phyloP scores from a whole-genome alignment of 345 rosid genomes.

The Lepidium sativum region DNA sequence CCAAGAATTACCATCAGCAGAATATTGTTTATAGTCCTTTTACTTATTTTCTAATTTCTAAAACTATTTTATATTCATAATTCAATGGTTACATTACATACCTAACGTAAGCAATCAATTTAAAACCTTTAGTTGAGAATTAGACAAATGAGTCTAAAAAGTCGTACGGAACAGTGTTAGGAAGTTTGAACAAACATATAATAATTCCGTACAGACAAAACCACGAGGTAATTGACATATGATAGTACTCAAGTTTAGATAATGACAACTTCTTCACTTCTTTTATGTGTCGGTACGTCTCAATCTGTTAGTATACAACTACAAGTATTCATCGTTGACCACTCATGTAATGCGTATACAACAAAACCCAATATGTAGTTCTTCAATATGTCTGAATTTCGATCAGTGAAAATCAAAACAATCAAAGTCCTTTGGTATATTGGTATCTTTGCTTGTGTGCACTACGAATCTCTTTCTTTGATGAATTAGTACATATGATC shows the following conservation, averaged over 20 bases:
- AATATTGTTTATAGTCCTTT: no score
- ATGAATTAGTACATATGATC: background rate
- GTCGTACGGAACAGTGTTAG: background rate
- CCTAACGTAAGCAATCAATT: no score
- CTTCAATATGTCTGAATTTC: no score
- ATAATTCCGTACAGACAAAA: slow-evolving; percentile 21
- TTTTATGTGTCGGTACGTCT: slow-evolving; percentile 14
- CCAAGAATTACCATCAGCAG: no score
- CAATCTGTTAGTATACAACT: background rate
- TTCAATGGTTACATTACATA: no score
- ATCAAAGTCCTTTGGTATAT: background rate
- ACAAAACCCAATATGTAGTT: background rate
- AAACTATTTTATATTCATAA: no score
- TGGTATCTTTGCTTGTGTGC: background rate
- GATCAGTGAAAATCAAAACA: no score
- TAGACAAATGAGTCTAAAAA: no score
- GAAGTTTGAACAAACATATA: slow-evolving; percentile 10
- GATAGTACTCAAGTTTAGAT: background rate
- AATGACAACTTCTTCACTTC: slow-evolving; percentile 8
- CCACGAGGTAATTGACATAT: slow-evolving; percentile 20
- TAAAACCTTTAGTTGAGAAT: no score
- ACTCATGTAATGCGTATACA: background rate
- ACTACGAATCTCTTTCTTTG: background rate
- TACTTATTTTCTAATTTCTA: no score
- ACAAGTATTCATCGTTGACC: background rate